Evolutionary conservation across 768 basidiomycete genomes (phyloP), one percentile per base, ranked within the genome.

Genomic region (Cyclocybe aegerita): DNA sequence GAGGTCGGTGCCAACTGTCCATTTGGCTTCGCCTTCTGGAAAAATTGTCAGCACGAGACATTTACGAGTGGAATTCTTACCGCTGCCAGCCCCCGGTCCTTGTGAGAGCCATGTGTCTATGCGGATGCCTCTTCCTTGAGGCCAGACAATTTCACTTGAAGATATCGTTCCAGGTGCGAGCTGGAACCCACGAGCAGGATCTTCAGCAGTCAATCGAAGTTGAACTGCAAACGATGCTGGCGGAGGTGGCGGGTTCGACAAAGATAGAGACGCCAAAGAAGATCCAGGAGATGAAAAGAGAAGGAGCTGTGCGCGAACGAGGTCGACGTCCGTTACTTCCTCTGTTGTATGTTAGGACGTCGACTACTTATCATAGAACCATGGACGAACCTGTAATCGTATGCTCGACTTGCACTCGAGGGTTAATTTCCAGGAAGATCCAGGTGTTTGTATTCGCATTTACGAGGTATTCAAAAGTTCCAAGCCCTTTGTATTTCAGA

Each of bases 341-440:
- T 94, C 92, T 89, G 58, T 29, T 38, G 15, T 12, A 40, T 39
- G 40, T 36, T 7, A 30, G 11, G 43, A 43, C 35, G 11, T 17
- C 16, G 12, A 43, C 36, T 15, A 37, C 9, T 12, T 7, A 4
- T 12, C 7, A 7, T 23, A 15, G 12, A 52, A 11, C 11, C 44
- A 39, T 46, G 37, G 29, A 59, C 72, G 35, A 59, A 85, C 88
- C 89, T 49, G 93, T 92, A 58, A 94, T 84, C 40, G 93, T 94
- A 70, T 94, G 93, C 65, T 94, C 93, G 65, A 95, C 93, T 66
- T 95, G 93, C 48, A 94, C 89, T 68, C 92, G 87, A 16, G 92
- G 89, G 66, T 92, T 92, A 56, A 93, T 91, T 66, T 93, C 91
- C 56, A 94, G 88, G 68, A 94, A 94, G 68, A 93, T 90, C 73